Evolutionary conservation across 805 yeast genomes (phyloP).

Genomic region (Lachancea lanzarotensis): DNA sequence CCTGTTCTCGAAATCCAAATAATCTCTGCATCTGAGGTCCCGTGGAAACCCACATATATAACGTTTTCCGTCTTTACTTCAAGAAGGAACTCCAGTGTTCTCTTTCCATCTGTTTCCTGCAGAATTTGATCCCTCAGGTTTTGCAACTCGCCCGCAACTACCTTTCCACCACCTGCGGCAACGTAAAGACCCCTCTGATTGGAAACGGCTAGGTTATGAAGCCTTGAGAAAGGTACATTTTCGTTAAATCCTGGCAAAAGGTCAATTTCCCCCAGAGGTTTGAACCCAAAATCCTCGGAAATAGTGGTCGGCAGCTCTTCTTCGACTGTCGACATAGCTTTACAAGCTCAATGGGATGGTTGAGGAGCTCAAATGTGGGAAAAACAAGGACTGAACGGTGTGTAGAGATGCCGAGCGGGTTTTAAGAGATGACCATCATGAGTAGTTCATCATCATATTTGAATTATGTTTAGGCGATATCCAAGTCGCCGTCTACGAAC

Average conservation of each 20-base stretch:
- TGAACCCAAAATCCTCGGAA: constrained; percentile 43
- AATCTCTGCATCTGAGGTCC: not conserved
- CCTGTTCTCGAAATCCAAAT: not conserved
- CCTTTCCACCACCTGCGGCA: constrained; percentile 34
- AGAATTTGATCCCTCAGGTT: constrained; percentile 20
- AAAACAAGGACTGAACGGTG: too few species aligned
- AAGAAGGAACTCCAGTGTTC: not conserved
- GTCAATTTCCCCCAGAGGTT: constrained; percentile 29
- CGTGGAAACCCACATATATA: constrained; percentile 4
- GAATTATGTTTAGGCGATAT: too few species aligned
- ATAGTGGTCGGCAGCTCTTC: constrained; percentile 22
- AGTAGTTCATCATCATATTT: too few species aligned
- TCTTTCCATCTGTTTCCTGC: not conserved
- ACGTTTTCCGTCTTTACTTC: constrained; percentile 2
- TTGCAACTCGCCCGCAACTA: constrained; percentile 34
- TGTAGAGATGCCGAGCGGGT: too few species aligned
- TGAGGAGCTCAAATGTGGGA: too few species aligned
- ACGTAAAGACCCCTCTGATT: constrained; percentile 31
- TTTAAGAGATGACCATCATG: too few species aligned
- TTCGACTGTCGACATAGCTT: constrained; percentile 6
- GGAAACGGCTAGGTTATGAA: constrained; percentile 36
- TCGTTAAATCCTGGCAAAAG: constrained; percentile 36
- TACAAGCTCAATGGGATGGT: not conserved
- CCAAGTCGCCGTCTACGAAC: too few species aligned
- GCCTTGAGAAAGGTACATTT: constrained; percentile 30